Evolutionary conservation across 257 asterid species (phyloP).

Genomic region (Echium plantagineum): DNA sequence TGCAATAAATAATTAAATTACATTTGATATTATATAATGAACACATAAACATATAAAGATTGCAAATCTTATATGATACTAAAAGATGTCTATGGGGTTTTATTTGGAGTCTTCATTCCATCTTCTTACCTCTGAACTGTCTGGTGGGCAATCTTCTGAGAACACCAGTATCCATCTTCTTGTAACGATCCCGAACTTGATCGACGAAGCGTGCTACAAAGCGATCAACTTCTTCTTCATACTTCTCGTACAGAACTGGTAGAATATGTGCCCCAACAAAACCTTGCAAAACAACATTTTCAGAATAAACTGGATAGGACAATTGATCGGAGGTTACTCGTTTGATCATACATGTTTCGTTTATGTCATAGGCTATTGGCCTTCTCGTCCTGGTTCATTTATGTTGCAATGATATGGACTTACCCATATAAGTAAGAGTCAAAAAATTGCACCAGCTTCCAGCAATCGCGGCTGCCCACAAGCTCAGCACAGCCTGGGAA

Average conservation of each 20-base stretch:
- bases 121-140: slow-evolving; percentile 39
- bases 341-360: too few relatives aligned
- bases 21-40: too few relatives aligned
- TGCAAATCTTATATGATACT: too few relatives aligned
- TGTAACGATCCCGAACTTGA: slow-evolving; percentile 46
- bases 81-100: too few relatives aligned
- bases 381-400: background rate
- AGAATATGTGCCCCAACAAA: slow-evolving; percentile 73
- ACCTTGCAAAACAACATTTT: slow-evolving; percentile 22
- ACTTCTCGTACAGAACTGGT: slow-evolving; percentile 65
- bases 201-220: slow-evolving; percentile 35
- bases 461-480: too few relatives aligned
- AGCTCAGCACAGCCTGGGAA: too few relatives aligned
- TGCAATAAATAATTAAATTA: too few relatives aligned
- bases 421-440: slow-evolving; percentile 59
- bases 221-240: slow-evolving; percentile 65
- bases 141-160: slow-evolving; percentile 43
- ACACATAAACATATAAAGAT: too few relatives aligned
- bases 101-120: slow-evolving; percentile 25
- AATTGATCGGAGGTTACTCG: too few relatives aligned
- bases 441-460: slow-evolving; percentile 80
- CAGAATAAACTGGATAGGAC: too few relatives aligned
- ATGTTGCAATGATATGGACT: slow-evolving; percentile 6
- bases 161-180: slow-evolving; percentile 49
- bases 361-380: background rate